Percentiles rank a stretch among this genome's conserved stretches.
Conservation (phyloP, 2,329 filamentous ascomycete genomes). For the Zalaria sp. region DNA sequence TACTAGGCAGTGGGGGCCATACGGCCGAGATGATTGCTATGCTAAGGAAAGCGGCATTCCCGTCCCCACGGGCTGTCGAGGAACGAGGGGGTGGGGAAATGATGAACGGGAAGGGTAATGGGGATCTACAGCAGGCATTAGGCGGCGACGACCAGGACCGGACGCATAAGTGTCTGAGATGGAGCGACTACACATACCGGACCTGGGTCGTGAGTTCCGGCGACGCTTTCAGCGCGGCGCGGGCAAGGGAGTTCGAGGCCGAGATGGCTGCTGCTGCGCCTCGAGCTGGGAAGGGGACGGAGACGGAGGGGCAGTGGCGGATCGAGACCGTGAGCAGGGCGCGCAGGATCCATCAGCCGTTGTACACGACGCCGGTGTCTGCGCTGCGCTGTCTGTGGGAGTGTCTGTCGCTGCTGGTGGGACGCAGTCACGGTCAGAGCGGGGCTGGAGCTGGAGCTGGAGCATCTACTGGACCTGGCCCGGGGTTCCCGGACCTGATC, state of each 20-base stretch:
- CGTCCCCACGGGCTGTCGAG: neutral
- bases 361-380: slow-evolving; percentile 57
- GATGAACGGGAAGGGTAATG: slow-evolving; percentile 10
- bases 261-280: slow-evolving; percentile 10
- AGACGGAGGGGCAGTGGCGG: slow-evolving; percentile 36
- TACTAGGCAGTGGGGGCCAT: slow-evolving; percentile 87
- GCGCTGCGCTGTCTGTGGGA: slow-evolving; percentile 46
- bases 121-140: neutral
- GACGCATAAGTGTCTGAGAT: slow-evolving; percentile 25
- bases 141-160: neutral
- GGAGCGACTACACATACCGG: slow-evolving; percentile 41
- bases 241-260: slow-evolving; percentile 50
- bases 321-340: slow-evolving; percentile 61
- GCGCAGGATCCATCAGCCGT: slow-evolving; percentile 66
- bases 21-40: slow-evolving; percentile 89
- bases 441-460: too few relatives aligned
- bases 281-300: slow-evolving; percentile 1
- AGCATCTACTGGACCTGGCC: neutral
- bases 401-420: slow-evolving; percentile 3
- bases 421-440: neutral
- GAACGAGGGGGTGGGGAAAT: neutral
- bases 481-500: slow-evolving; percentile 54
- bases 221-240: slow-evolving; percentile 55
- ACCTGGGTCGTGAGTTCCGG: slow-evolving; percentile 72
- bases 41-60: slow-evolving; percentile 41